Evolutionary conservation across 192 early-diverging fungal species (phyloP), one percentile per base, ranked within the genome.

Genomic region (Funneliformis geosporum): DNA sequence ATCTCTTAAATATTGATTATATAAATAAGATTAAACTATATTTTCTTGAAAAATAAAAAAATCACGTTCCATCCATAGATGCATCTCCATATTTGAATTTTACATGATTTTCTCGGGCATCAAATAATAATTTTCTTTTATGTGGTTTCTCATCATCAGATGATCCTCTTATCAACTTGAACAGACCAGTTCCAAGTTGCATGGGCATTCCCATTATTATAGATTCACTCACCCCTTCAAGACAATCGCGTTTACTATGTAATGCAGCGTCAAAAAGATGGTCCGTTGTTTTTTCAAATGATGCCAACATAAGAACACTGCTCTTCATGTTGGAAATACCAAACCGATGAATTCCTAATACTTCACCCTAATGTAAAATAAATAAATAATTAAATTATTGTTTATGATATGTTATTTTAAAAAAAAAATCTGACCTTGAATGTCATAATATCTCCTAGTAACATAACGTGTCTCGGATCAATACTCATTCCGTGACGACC

Each of bases 301-400:
- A 99, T 11, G 97, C 97, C 81, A 99, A 88, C 97, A 98, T 99
- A 80, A 99, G 91, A 16, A 98, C 98, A 83, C 93, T 95, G 85
- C 98, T 97, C 83, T 97, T 98, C 97, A 99, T 99, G 89, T 99
- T 98, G 73, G 97, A 93, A 79, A 99, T 96, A 85, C 98, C 98
- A 83, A 98, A 98, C 27, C 98, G 93, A 47, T 97, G 98, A 78
- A 99, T 98, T 75, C 97, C 98, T 8, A 99, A 86, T 3, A 99
- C 92, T 88, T 99, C 97, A 16, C 98, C 98, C 92, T 93, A 76
- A 38, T 55, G 75, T 65, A 23, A 76, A 59, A 60, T 47, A 27
- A 60, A 46, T 42, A 50, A 9, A 3, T 3, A 65, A 69, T 8
- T 46, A 47, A 59, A n/a, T 76, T 5, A 72, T 14, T 33, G 59